phyloP scores from a whole-genome alignment of 2,329 filamentous ascomycete species.

The Pezicula neosporulosa region DNA sequence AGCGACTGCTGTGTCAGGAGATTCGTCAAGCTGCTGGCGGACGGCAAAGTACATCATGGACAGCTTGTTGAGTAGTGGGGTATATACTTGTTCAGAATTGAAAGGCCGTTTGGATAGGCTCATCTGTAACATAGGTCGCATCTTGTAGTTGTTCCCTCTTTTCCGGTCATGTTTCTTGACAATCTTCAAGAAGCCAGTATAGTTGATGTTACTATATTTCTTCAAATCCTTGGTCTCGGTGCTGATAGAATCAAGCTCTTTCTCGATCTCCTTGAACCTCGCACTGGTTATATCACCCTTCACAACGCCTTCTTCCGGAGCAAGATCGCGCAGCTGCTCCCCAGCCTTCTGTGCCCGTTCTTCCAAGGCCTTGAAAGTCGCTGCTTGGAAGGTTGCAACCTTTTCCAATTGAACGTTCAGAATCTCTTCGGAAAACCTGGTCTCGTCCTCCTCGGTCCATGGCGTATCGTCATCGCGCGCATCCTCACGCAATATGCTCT shows the following conservation, averaged over 20 bases:
- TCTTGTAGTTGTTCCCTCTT: constrained; percentile 79
- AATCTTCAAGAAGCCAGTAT: constrained; percentile 96
- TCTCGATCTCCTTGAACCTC: constrained; percentile 66
- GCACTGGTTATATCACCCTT: constrained; percentile 45
- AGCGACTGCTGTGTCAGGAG: constrained; percentile 35
- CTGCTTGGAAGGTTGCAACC: constrained; percentile 83
- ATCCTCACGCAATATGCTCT: constrained; percentile 81
- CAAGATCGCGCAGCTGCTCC: constrained; percentile 74
- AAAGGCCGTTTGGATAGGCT: constrained; percentile 85
- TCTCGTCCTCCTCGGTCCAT: constrained; percentile 95
- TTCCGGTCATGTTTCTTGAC: constrained; percentile 99
- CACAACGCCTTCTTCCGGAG: constrained; percentile 55
- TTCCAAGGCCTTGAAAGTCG: constrained; percentile 61
- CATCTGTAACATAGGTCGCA: constrained; percentile 88
- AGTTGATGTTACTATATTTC: constrained; percentile 94
- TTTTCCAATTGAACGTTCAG: constrained; percentile 95
- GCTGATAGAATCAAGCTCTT: constrained; percentile 82
- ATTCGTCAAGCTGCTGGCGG: constrained; percentile 72
- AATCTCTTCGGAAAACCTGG: constrained; percentile 89
- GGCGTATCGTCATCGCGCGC: constrained; percentile 51
- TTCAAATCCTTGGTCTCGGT: constrained; percentile 91
- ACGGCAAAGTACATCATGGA: constrained; percentile 96
- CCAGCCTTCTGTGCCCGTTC: constrained; percentile 52
- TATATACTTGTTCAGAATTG: constrained; percentile 88
- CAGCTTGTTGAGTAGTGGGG: constrained; percentile 82